Base-by-base conservation (phyloP, 805 yeast species). In the Cyberlindnera maritima region DNA sequence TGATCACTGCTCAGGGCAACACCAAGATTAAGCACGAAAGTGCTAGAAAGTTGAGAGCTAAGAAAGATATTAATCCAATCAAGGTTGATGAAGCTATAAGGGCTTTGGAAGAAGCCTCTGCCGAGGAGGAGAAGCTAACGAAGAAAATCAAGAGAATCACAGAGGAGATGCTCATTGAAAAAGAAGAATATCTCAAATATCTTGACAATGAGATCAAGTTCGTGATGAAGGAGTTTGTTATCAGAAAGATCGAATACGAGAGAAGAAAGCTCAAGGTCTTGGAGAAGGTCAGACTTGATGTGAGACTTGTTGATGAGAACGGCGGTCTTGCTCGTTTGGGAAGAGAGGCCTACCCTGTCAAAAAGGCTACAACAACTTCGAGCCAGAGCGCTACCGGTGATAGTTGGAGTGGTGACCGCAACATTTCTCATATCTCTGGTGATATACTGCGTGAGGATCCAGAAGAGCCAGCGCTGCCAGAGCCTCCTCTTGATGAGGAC, bases 81-180 rank as follows among this genome's bases (percentile, higher is more conserved):
- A 88, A 85, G 62, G 96, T 89, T 4, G 97, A 94, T 57, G 97
- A 91, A 55, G 95, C 97, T 0, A 79, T 92, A 25, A 73, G 84
- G 45, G 73, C 87, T 9, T 71, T 91, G 46, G 96, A 91, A 62
- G 80, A 77, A 28, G 94, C 96, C 1, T 80, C 87, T 12, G 79
- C 78, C 47, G 72, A 78, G 15, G 97, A 92, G 63, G 85, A 85
- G 52, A 83, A 81, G 31, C 73, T 91, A 46, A 80, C 84, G n/a
- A 69, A 77, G 48, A 94, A 87, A 56, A 84, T 91, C 34, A 81
- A 85, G 50, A 74, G 96, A 53, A 84, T 92, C 15, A 86, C 96
- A 2, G 84, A 84, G 31, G 96, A 90, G 61, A 85, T 94, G 88
- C 64, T 87, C 31, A 72, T 80, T 32, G 97, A 91, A 63, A 75